Base-by-base conservation (phyloP, 2,329 filamentous ascomycete genomes). In the Drechslerella stenobrocha region DNA sequence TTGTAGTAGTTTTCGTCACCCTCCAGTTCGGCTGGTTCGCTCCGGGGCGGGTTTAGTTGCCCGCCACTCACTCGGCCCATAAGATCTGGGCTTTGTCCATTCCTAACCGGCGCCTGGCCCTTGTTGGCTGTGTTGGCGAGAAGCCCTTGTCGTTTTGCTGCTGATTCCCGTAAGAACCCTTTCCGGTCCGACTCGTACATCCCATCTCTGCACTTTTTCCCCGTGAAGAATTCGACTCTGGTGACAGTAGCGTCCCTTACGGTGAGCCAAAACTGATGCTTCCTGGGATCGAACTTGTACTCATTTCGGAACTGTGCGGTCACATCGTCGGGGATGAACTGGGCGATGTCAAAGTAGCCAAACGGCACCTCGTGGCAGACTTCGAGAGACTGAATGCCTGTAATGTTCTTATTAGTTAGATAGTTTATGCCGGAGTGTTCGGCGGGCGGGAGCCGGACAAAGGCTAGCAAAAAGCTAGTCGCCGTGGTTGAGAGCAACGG, bases 211-310 rank as follows among this genome's bases (percentile, higher is more conserved):
- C 52, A 65, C 32, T 57, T 53, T n/a, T 52, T 34, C 8, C 60
- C 60, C n/a, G 60, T 65, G 22, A 58, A 65, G 22, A 65, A 48
- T 13, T 65, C 52, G 22, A 65, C 52, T 34, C 48, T 52, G n/a
- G 26, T 58, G 18, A 65, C 52, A 0, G 28, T 42, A 8, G 40
- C 44, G 13, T 30, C 47, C 1, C 46, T 37, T n/a, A 65, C 28
- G 11, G 28, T 18, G 22, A 58, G 45, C 60, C 60, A 65, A 26
- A 35, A 65, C 7, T 13, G 30, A 15, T 48, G 42, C 34, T 48
- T 52, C 9, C n/a, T 13, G 9, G 59, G 59, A 13, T 64, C 47
- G 20, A 65, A 15, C 1, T 48, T 32, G 15, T 58, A 53, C 22
- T 53, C 30, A 8, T 18, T 7, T 0, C 52, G 5, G 22, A 26